Percentiles rank a stretch among this genome's conserved stretches.
Conservation (phyloP, 805 yeast species). For the Novakomyces olei region DNA sequence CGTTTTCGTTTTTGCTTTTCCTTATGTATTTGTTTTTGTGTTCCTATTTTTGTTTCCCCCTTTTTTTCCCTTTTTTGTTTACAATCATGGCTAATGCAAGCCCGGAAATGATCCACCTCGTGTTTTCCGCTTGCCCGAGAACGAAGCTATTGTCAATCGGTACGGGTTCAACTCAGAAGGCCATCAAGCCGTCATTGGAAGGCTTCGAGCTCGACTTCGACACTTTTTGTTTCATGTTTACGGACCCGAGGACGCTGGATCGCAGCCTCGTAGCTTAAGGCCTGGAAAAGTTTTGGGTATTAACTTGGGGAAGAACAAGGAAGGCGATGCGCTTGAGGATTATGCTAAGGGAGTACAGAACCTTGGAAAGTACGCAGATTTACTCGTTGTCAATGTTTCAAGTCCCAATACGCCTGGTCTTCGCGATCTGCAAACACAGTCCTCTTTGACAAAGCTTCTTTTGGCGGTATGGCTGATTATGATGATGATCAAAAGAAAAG, state of each 20-base stretch:
- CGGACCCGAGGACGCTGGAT: constrained; percentile 7
- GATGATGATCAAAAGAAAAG: too few species aligned
- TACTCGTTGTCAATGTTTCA: constrained; percentile 72
- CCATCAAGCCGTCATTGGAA: constrained; percentile 47
- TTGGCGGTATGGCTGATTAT: too few species aligned
- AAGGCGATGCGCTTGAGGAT: constrained; percentile 74
- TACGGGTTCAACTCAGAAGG: constrained; percentile 91
- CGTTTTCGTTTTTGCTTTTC: too few species aligned
- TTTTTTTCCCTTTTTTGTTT: too few species aligned
- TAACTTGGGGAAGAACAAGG: constrained; percentile 80
- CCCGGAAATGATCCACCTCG: constrained; percentile 90
- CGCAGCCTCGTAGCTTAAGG: constrained; percentile 27
- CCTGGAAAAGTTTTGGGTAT: constrained; percentile 50
- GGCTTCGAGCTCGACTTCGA: constrained; percentile 42
- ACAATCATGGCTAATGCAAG: too few species aligned
- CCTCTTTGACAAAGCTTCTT: constrained; percentile 45
- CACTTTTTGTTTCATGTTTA: constrained; percentile 14
- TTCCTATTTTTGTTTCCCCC: too few species aligned
- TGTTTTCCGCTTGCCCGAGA: constrained; percentile 64
- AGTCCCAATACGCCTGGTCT: constrained; percentile 94
- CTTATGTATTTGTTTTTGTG: too few species aligned
- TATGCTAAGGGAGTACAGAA: constrained; percentile 65
- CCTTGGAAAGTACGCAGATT: constrained; percentile 71
- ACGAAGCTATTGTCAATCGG: constrained; percentile 79
- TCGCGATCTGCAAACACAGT: constrained; percentile 62